Conservation (phyloP, 2,329 filamentous ascomycete genomes). For the Claviceps maximensis region DNA sequence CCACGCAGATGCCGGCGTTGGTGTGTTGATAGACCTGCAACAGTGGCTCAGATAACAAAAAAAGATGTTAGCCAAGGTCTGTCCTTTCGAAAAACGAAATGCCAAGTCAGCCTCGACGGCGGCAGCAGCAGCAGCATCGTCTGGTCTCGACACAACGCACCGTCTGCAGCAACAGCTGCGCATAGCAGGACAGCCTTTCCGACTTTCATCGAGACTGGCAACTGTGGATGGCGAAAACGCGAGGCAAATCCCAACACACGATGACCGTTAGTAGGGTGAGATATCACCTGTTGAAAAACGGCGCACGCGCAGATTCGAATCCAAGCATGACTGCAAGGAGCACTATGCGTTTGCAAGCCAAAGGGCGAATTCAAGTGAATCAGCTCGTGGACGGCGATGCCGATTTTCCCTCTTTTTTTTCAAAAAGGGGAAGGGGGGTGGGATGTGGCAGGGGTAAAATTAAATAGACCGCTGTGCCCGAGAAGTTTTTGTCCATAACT, state of each 20-base stretch:
- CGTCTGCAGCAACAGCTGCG: conserved; percentile 6
- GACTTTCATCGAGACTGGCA: conserved; percentile 10
- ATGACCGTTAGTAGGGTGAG: neutral
- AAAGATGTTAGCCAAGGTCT: neutral
- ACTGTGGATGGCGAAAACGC: neutral
- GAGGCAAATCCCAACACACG: neutral
- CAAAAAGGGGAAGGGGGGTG: neutral
- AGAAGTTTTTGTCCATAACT: neutral
- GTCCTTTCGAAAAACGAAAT: neutral
- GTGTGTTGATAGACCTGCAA: neutral
- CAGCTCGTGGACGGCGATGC: neutral
- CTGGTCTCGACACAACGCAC: conserved; percentile 1
- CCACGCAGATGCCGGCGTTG: neutral
- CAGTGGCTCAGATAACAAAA: neutral
- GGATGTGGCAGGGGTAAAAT: neutral
- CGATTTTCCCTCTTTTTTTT: no score
- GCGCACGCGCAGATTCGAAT: conserved; percentile 1
- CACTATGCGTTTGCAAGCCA: neutral
- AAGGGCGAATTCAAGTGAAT: neutral
- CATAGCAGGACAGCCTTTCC: conserved; percentile 7
- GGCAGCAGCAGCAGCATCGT: neutral
- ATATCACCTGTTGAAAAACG: conserved; percentile 4
- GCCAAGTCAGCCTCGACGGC: neutral
- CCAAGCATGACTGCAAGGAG: neutral
- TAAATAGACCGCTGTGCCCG: neutral